Base-by-base conservation (phyloP, 768 basidiomycete species). In the Suillus bovinus region DNA sequence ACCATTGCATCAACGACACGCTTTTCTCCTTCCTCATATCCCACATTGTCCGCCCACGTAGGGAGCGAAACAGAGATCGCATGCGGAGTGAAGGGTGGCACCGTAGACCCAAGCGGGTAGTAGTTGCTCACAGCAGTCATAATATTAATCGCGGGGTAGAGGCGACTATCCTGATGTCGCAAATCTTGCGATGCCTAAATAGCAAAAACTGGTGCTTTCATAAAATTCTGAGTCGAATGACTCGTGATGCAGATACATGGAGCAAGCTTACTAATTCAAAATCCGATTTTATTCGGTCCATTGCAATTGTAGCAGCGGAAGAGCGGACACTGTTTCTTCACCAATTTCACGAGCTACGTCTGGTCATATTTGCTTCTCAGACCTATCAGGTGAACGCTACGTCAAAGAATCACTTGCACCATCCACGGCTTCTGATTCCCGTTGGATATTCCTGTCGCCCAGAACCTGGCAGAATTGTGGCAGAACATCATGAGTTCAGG, bases 1-100 rank as follows among this genome's bases (percentile, higher is more conserved):
- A 91, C 84, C 95, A 96, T 93, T 7, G 76, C 79, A 61, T 90
- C 83, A 1, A 91, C 70, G 6, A 98, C 87, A 41, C 94, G 81
- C 67, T 89, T 85, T 10, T 91, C 88, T 20, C 93, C 93, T 68
- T 94, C 90, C 74, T 98, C 96, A 68, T 98, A 98, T 14, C 81
- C 95, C 22, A 98, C 86, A 68, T 90, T 93, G 74, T 98, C 96
- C 36, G 79, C 78, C 96, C 96, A 98, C 34, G 86, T 95, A 0
- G 96, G 96, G 1, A 98, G 82, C 9, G 93, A 95, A n/a, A 96
- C 94, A 3, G 94, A 96, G 66, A 96, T 93, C 14, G 95, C 96
- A 69, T 98, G 96, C 13, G 89, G 86, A 4, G 86, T 89, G 71
- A 84, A 80, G 2, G 88, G 83, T 20, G 89, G 89, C 2, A 90